Evolutionary conservation across 169 alveolate species (phyloP).

Genomic region (Theileria orientalis): DNA sequence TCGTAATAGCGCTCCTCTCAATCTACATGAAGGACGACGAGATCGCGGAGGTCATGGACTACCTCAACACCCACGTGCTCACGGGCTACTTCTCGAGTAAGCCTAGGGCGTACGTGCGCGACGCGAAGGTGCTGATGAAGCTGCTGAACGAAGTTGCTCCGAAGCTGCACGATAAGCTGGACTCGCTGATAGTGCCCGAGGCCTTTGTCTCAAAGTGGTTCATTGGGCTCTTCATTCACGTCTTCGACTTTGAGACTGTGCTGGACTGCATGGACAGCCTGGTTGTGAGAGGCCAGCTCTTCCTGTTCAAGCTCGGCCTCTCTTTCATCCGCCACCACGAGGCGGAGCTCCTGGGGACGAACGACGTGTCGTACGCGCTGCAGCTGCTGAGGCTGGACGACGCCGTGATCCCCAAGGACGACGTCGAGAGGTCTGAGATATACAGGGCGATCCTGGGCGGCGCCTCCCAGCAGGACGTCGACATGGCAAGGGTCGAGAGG

Average conservation of each 20-base stretch:
- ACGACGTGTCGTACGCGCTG: constrained; percentile 66
- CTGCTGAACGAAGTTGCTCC: constrained; percentile 62
- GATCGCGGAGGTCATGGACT: constrained; percentile 58
- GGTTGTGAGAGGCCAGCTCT: constrained; percentile 64
- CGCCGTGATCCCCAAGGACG: constrained; percentile 61
- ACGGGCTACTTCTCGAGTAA: constrained; percentile 76
- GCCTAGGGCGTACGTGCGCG: constrained; percentile 76
- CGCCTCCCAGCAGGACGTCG: constrained; percentile 57
- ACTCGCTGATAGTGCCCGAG: constrained; percentile 73
- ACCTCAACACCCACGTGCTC: constrained; percentile 62
- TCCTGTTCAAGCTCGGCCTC: constrained; percentile 70
- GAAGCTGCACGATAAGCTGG: constrained; percentile 59
- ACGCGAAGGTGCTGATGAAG: constrained; percentile 71
- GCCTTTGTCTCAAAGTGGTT: constrained; percentile 81
- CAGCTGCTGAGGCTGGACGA: constrained; percentile 71
- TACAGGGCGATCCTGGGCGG: constrained; percentile 64
- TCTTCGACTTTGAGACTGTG: constrained; percentile 68
- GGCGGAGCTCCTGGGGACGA: constrained; percentile 57
- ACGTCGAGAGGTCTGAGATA: constrained; percentile 52
- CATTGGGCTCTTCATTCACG: constrained; percentile 75
- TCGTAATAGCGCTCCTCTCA: constrained; percentile 71
- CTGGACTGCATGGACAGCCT: constrained; percentile 62
- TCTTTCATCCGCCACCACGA: constrained; percentile 64
- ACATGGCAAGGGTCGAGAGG: constrained; percentile 38
- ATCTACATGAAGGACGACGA: constrained; percentile 67